These are phyloP conservation scores for Leccinum disarticulatum DNA, from an alignment of 768 basidiomycete genomes.

Conservation along the genomic window DNA sequence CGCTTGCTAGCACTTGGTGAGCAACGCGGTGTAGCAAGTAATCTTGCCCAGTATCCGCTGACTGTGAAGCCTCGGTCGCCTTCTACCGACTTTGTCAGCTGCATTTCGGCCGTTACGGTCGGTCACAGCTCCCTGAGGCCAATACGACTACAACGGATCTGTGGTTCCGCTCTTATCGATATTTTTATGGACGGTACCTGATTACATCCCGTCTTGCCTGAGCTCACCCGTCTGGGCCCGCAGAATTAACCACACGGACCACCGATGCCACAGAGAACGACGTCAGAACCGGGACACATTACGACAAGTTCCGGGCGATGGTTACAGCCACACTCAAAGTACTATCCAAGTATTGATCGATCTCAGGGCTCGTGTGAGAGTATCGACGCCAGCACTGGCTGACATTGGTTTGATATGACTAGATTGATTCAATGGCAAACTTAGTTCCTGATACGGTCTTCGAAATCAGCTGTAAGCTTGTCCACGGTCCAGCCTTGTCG, in stretches of 20 bases:
- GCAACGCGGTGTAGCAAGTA: not conserved
- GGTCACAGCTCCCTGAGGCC: not conserved
- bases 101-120: not conserved
- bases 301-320: not conserved
- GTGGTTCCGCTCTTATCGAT: not conserved
- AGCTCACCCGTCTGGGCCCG: not conserved
- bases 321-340: not conserved
- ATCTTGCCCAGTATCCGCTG: not conserved
- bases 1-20: not conserved
- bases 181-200: not conserved
- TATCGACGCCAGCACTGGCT: not conserved
- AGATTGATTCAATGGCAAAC: not conserved
- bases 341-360: not conserved
- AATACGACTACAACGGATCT: not conserved
- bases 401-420: not conserved
- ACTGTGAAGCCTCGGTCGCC: not conserved
- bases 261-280: not conserved
- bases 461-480: not conserved
- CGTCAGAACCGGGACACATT: not conserved
- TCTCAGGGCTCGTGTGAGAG: not conserved
- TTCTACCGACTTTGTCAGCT: slow-evolving; percentile 1
- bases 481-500: not conserved
- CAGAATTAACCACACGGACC: not conserved
- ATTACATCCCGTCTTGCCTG: not conserved
- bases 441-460: not conserved